phyloP scores from a whole-genome alignment of 352 stramenopile genomes.

The Phytophthora sansomeana region DNA sequence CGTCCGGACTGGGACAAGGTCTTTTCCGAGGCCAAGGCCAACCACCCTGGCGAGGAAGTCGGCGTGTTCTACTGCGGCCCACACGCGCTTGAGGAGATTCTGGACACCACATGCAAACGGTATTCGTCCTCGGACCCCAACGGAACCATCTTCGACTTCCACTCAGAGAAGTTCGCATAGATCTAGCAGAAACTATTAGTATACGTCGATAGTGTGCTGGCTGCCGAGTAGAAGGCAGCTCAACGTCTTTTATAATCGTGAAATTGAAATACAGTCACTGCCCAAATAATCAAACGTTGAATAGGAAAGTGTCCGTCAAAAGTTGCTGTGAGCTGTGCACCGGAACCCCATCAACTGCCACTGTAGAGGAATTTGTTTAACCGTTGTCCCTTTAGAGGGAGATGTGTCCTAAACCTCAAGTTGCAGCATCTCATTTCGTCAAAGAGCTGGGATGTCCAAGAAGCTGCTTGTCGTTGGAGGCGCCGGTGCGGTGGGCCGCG shows the following conservation, averaged over 20 bases:
- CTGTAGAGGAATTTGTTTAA: conserved; percentile 4
- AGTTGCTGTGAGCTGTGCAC: not conserved
- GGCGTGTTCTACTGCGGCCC: conserved; percentile 91
- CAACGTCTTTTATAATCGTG: conserved; percentile 20
- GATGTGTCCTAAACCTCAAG: too few relatives aligned
- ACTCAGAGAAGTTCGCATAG: conserved; percentile 88
- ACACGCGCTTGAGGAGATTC: conserved; percentile 77
- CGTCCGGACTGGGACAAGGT: conserved; percentile 88
- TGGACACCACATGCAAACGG: conserved; percentile 74
- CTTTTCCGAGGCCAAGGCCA: conserved; percentile 57
- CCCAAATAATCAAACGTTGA: not conserved
- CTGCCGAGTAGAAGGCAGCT: conserved; percentile 26
- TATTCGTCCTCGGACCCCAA: conserved; percentile 62
- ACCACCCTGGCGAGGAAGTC: conserved; percentile 74
- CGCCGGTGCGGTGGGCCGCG: conserved; percentile 75
- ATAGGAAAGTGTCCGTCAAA: not conserved
- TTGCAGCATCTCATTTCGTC: too few relatives aligned
- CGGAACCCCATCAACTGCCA: not conserved
- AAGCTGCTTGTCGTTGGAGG: conserved; percentile 82
- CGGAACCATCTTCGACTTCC: conserved; percentile 83
- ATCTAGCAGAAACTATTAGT: conserved; percentile 15
- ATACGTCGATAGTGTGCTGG: conserved; percentile 31
- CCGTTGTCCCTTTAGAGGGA: too few relatives aligned
- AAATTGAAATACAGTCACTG: conserved; percentile 22
- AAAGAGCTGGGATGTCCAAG: conserved; percentile 44